These are phyloP conservation scores for Podaxis sp. DNA, from an alignment of 768 basidiomycete genomes.

Conservation along the genomic window DNA sequence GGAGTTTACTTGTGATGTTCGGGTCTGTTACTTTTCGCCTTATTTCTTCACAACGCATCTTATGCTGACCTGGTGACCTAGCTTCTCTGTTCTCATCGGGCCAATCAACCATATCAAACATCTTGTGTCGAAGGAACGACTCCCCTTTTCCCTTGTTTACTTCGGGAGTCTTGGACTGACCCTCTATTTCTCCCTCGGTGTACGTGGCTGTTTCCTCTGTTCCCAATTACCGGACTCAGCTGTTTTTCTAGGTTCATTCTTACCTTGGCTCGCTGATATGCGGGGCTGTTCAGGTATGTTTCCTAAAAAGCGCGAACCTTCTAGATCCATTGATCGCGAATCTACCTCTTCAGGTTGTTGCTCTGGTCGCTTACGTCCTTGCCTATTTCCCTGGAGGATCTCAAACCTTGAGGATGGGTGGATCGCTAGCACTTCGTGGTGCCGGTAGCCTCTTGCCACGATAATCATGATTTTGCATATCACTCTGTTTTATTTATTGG, in stretches of 20 bases:
- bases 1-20: constrained; percentile 93
- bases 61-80: constrained; percentile 26
- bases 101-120: constrained; percentile 94
- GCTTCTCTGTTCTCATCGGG: constrained; percentile 84
- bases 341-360: constrained; percentile 54
- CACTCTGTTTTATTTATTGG: constrained; percentile 14
- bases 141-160: constrained; percentile 85
- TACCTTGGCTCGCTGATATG: constrained; percentile 85
- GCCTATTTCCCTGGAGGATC: constrained; percentile 95
- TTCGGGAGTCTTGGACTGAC: constrained; percentile 82
- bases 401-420: constrained; percentile 78
- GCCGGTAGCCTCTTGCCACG: constrained; percentile 82
- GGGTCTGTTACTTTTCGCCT: constrained; percentile 52
- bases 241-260: constrained; percentile 61
- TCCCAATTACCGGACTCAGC: neutral
- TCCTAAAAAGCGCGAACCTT: neutral
- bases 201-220: constrained; percentile 38
- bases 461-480: constrained; percentile 32
- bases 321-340: constrained; percentile 7
- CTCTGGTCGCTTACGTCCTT: constrained; percentile 85
- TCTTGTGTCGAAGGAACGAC: constrained; percentile 73
- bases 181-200: constrained; percentile 88
- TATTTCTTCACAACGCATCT: neutral
- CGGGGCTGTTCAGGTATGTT: constrained; percentile 73
- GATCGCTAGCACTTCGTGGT: constrained; percentile 78